Evolutionary conservation across 495 filamentous ascomycete species (phyloP), one percentile per base, ranked within the genome.

Genomic region (Talaromyces wortmannii): DNA sequence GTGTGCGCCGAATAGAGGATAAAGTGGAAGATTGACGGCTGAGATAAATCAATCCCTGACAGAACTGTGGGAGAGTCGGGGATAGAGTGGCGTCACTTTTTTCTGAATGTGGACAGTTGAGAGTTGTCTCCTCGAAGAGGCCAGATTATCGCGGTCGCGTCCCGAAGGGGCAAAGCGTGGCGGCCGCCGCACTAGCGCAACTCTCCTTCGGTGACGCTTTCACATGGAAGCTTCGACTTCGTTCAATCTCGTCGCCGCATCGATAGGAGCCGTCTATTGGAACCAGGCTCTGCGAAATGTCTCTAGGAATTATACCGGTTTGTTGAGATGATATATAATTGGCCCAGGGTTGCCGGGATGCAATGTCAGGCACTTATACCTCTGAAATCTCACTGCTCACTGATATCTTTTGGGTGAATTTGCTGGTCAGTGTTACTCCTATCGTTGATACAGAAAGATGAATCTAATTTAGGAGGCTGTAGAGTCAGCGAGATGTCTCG

Each of bases 401-500:
- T 33, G 23, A 29, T 47, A 29, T 47, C 4, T 56, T 56, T 31
- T 56, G 53, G 45, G 53, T 55, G n/a, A 44, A 57, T 52, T 58
- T 74, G 31, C 59, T 77, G 53, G 74, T 77, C 12, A 47, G 64
- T 68, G 31, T 49, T 11, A 1, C 11, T 32, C 30, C 13, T 36
- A 7, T 30, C 17, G 23, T 23, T 23, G 23, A 23, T 16, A 2
- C 11, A 30, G 8, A 4, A 0, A 18, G 29, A 4, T 18, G 4
- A 6, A 44, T 11, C 32, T 59, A 31, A 44, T 40, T 40, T 16
- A 23, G 16, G 2, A 0, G 10, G 32, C 50, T 36, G n/a, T 51
- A 82, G 82, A 79, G 83, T 32, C 78, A 85, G 66, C 69, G 84
- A 65, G 84, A 88, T 72, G 69, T 86, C 48, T 71, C 75, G 29